Evolutionary conservation across 495 filamentous ascomycete genomes (phyloP).

Genomic region (Pseudoneurospora amorphoporcata): DNA sequence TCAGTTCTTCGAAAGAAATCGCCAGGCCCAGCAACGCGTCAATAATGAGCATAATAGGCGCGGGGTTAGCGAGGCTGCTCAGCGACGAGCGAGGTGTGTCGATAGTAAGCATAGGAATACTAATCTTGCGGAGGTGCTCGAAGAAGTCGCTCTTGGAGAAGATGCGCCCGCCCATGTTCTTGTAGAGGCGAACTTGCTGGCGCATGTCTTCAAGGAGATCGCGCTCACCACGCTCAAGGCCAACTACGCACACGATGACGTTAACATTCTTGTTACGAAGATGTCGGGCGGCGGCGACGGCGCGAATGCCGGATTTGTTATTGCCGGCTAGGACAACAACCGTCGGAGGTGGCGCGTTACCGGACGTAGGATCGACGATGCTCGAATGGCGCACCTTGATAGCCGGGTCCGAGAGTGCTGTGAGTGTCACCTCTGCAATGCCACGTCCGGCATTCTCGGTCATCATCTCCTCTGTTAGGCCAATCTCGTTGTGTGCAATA

Average conservation of each 20-base stretch:
- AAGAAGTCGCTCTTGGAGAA: conserved; percentile 45
- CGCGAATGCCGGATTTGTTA: conserved; percentile 72
- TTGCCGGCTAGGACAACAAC: conserved; percentile 82
- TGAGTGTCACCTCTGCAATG: conserved; percentile 72
- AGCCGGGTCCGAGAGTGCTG: conserved; percentile 45
- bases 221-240: conserved; percentile 55
- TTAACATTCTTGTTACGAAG: conserved; percentile 69
- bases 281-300: conserved; percentile 77
- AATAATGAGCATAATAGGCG: conserved; percentile 65
- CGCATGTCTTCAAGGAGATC: conserved; percentile 60
- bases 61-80: conserved; percentile 23
- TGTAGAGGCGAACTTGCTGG: conserved; percentile 65
- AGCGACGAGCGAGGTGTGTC: conserved; percentile 26
- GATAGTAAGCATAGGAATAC: conserved; percentile 27
- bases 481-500: conserved; percentile 71
- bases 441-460: conserved; percentile 83
- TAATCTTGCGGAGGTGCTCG: conserved; percentile 34
- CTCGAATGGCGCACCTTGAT: conserved; percentile 37
- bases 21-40: conserved; percentile 83
- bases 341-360: conserved; percentile 35
- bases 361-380: conserved; percentile 21
- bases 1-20: conserved; percentile 70
- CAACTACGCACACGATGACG: conserved; percentile 74
- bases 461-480: conserved; percentile 78
- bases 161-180: conserved; percentile 64